phyloP scores from a whole-genome alignment of 495 filamentous ascomycete species.

The Aspergillus asperescens region DNA sequence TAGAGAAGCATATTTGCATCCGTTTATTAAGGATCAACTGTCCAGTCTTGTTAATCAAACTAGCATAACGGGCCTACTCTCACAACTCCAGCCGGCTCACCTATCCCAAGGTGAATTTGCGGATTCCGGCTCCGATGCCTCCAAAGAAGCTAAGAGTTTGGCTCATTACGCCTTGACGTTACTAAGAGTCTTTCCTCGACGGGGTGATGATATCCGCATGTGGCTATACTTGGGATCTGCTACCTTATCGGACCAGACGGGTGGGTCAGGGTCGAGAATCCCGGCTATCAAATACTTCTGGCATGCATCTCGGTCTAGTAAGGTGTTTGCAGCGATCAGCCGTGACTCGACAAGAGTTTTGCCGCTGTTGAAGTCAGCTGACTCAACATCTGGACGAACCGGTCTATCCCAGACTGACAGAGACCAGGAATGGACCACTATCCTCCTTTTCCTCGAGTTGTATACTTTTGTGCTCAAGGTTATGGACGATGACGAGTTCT shows the following conservation, averaged over 20 bases:
- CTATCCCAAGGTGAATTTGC: slow-evolving; percentile 25
- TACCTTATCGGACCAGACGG: slow-evolving; percentile 32
- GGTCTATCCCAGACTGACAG: slow-evolving; percentile 26
- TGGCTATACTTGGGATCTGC: slow-evolving; percentile 84
- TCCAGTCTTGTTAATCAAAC: slow-evolving; percentile 60
- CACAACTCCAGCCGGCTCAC: slow-evolving; percentile 33
- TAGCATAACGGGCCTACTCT: slow-evolving; percentile 56
- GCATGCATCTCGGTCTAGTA: slow-evolving; percentile 63
- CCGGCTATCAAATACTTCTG: slow-evolving; percentile 89
- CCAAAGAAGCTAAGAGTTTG: slow-evolving; percentile 63
- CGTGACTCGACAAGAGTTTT: slow-evolving; percentile 55
- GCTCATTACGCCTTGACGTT: slow-evolving; percentile 85
- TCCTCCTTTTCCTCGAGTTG: slow-evolving; percentile 87
- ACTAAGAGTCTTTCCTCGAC: slow-evolving; percentile 75
- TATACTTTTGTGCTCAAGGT: slow-evolving; percentile 88
- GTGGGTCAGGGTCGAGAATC: slow-evolving; percentile 36
- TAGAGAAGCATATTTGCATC: slow-evolving; percentile 39
- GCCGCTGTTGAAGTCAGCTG: slow-evolving; percentile 45
- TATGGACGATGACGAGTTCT: slow-evolving; percentile 78
- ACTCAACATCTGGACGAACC: slow-evolving; percentile 14
- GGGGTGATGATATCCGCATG: slow-evolving; percentile 89
- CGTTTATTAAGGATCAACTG: slow-evolving; percentile 57
- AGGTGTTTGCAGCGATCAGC: slow-evolving; percentile 59
- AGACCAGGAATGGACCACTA: slow-evolving; percentile 79
- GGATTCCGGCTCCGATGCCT: slow-evolving; percentile 25